Conservation (phyloP, 208 protist genomes). For the Sergeia podlipaevii region DNA sequence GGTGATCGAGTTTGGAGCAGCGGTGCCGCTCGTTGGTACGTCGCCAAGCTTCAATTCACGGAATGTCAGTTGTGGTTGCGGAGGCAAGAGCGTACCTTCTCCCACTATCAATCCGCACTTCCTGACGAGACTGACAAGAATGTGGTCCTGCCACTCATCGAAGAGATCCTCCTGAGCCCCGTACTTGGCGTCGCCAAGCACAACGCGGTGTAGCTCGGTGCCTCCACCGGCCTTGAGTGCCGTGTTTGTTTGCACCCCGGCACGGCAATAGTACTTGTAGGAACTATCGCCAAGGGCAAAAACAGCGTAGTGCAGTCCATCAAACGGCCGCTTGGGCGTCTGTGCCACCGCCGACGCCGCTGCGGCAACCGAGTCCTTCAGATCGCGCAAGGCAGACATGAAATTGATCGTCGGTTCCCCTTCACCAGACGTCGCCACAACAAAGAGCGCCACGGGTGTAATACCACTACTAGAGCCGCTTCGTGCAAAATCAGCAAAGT, state of each 20-base stretch:
- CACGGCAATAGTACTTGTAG: constrained; percentile 95
- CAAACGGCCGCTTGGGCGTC: constrained; percentile 28
- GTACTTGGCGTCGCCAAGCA: constrained; percentile 52
- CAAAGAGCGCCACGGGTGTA: constrained; percentile 45
- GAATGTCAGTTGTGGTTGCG: constrained; percentile 41
- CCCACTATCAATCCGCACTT: constrained; percentile 28
- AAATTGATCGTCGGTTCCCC: constrained; percentile 69
- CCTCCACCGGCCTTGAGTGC: constrained; percentile 57
- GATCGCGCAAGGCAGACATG: constrained; percentile 42
- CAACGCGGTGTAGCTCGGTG: constrained; percentile 44
- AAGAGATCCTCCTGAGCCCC: constrained; percentile 57
- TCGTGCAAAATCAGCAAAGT: constrained; percentile 6
- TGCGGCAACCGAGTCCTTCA: constrained; percentile 22
- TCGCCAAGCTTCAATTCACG: constrained; percentile 10
- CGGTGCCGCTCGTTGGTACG: not conserved
- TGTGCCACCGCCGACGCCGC: not conserved
- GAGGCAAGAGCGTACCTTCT: constrained; percentile 17
- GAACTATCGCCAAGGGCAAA: constrained; percentile 95
- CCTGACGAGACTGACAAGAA: constrained; percentile 34
- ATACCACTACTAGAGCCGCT: not conserved
- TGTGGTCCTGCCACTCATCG: constrained; percentile 63
- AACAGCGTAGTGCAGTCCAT: constrained; percentile 68
- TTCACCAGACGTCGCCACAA: constrained; percentile 65
- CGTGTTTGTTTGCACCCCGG: constrained; percentile 35
- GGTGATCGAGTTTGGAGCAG: not conserved